Base-by-base conservation (phyloP, 805 yeast genomes). In the Candida ascalaphidarum region DNA sequence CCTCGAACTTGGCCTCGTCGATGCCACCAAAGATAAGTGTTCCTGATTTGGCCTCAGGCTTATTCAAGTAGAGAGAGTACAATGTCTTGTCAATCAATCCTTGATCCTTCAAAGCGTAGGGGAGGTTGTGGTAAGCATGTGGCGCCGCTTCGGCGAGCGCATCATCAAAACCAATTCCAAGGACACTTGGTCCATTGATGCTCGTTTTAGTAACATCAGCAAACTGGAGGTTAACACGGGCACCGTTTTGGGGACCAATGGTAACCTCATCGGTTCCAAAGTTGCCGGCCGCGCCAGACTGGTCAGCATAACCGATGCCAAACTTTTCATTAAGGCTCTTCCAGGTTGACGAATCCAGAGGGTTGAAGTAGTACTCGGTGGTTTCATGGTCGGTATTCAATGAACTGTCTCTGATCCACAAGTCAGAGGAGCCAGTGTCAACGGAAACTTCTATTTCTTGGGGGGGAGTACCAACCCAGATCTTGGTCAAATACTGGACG, bases 341-440 rank as follows among this genome's bases (percentile, higher is more conserved):
- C n/a, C n/a, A n/a, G n/a, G n/a, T n/a, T n/a, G n/a, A n/a, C n/a
- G n/a, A n/a, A n/a, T n/a, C n/a, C n/a, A n/a, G n/a, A n/a, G n/a
- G n/a, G n/a, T 29, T 23, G 20, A 16, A 16, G 8, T 23, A 10
- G 11, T 27, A 14, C 8, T 7, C 10, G 13, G 11, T 18, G 4
- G 31, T 27, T 19, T 29, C 22, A 19, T 11, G 24, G 4, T 16
- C 5, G 14, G 27, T 27, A 18, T 15, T 13, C 7, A 19, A 10
- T 5, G 22, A n/a, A 15, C 17, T 9, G 10, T 13, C 17, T 14
- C 23, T 26, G 8, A 79, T 71, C 83, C 84, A 79, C 14, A 81
- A 52, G 47, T 81, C 89, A 0, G 82, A 68, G 0, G 86, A 78
- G 3, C 89, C 92, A 1, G 88, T 81, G 43, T 81, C 92, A n/a